Evolutionary conservation across 768 basidiomycete species (phyloP), one percentile per base, ranked within the genome.

Genomic region (Boletus subparvulus): DNA sequence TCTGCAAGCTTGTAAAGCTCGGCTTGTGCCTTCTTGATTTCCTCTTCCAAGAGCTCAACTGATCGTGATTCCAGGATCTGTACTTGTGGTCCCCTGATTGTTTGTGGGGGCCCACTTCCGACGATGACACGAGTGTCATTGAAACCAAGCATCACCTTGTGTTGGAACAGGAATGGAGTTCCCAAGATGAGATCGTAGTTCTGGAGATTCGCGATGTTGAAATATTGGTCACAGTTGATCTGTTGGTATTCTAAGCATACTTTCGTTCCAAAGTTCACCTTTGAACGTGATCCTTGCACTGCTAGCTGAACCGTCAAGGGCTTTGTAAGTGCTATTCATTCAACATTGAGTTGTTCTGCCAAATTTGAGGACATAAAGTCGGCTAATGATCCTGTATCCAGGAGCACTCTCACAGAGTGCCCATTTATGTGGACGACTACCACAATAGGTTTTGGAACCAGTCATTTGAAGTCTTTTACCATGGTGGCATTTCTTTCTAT

Each of bases 151-250:
- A 50, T 56, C 1, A 75, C 62, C 9, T 64, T 32, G 32, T 77
- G 70, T 28, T 75, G 73, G 26, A 50, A 75, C 14, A 78, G 36
- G 46, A 72, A 79, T 0, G 74, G 77, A 0, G 75, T 77, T 1
- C 78, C 72, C 0, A 78, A 58, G 4, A 78, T 74, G 0, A 74
- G 4, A n/a, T 81, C 74, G 39, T 80, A 79, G 4, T 60, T 67
- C 0, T 73, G 64, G 0, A 79, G 9, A 47, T 79, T 79, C 0
- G 71, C 66, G 0, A 79, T 59, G 56, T 79, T 69, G 47, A 79
- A 78, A 2, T 65, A 56, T 0, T 67, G 37, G 16, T 67, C 46
- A 30, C 47, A 49, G 14, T 36, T 61, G 26, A 69, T 66, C 0
- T 46, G 32, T 24, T 69, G 62, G 30, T 59, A 69, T 17, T 45